phyloP scores from a whole-genome alignment of 805 yeast species.

The Helenozyma baotianmanensis region DNA sequence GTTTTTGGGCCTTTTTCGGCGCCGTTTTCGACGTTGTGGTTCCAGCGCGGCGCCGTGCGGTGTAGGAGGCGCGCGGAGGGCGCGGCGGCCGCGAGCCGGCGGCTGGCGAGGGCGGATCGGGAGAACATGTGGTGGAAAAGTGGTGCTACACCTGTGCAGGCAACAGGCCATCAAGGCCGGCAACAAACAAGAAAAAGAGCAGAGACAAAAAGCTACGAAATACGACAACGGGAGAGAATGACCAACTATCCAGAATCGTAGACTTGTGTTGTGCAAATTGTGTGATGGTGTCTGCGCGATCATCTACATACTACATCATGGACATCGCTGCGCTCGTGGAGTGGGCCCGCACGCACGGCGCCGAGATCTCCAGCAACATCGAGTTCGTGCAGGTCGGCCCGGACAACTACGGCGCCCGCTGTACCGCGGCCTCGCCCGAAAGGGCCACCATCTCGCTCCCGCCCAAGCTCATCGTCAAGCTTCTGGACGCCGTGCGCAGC shows the following conservation, averaged over 20 bases:
- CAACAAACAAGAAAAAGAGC: too few relatives aligned
- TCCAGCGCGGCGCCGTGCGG: not conserved
- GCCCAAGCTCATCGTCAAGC: slow-evolving; percentile 12
- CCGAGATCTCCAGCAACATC: slow-evolving; percentile 20
- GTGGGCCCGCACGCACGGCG: slow-evolving; percentile 33
- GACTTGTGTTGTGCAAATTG: too few relatives aligned
- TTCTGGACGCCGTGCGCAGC: slow-evolving; percentile 21
- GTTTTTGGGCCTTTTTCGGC: slow-evolving; percentile 1
- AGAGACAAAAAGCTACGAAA: too few relatives aligned
- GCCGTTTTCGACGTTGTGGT: slow-evolving; percentile 2
- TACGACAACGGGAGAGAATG: too few relatives aligned
- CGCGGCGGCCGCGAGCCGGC: not conserved
- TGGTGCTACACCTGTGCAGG: too few relatives aligned
- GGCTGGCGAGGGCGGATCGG: not conserved
- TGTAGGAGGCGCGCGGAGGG: not conserved
- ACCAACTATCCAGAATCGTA: too few relatives aligned
- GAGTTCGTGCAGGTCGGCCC: slow-evolving; percentile 18
- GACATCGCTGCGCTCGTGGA: slow-evolving; percentile 15
- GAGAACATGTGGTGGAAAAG: too few relatives aligned
- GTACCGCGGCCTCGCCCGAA: slow-evolving; percentile 4
- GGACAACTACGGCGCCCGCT: slow-evolving; percentile 25
- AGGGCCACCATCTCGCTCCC: slow-evolving; percentile 9
- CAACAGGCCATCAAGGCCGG: too few relatives aligned
- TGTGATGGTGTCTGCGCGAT: too few relatives aligned
- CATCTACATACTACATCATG: slow-evolving; percentile 1